Percentiles rank a stretch among this genome's conserved stretches.
Conservation (phyloP, 1,139 yeast species). For the Dujonia santamariae region DNA sequence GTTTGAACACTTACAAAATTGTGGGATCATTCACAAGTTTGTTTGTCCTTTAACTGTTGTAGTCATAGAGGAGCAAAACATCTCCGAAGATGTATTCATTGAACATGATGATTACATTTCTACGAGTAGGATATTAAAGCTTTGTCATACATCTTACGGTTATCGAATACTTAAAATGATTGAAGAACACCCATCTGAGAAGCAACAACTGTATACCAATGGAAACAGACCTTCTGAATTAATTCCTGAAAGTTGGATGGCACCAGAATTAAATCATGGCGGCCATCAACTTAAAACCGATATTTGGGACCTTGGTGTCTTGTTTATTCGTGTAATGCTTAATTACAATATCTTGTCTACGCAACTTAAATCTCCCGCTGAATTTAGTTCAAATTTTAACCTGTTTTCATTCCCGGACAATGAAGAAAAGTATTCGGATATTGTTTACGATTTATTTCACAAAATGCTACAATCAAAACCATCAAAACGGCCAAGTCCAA, state of each 20-base stretch:
- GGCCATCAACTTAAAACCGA: constrained; percentile 77
- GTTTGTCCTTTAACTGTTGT: constrained; percentile 60
- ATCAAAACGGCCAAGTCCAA: constrained; percentile 73
- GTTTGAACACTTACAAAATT: constrained; percentile 75
- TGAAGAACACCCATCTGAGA: constrained; percentile 44
- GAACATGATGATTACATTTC: not conserved
- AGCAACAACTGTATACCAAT: no score
- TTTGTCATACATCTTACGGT: constrained; percentile 72
- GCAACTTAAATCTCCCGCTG: constrained; percentile 58
- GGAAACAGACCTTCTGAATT: constrained; percentile 7
- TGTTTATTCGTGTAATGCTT: constrained; percentile 67
- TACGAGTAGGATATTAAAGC: constrained; percentile 43
- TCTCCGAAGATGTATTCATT: not conserved
- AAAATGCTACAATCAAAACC: constrained; percentile 65
- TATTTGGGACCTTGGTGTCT: constrained; percentile 87
- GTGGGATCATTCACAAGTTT: constrained; percentile 72
- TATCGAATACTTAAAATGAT: constrained; percentile 61
- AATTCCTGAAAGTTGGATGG: constrained; percentile 54
- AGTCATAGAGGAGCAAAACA: not conserved
- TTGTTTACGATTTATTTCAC: constrained; percentile 61
- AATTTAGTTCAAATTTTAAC: constrained; percentile 50
- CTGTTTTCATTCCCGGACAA: constrained; percentile 24
- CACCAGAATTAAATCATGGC: constrained; percentile 61
- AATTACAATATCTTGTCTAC: constrained; percentile 48
- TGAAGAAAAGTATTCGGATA: constrained; percentile 30